phyloP scores from a whole-genome alignment of 2,329 filamentous ascomycete genomes.

The Calycina herbarum region DNA sequence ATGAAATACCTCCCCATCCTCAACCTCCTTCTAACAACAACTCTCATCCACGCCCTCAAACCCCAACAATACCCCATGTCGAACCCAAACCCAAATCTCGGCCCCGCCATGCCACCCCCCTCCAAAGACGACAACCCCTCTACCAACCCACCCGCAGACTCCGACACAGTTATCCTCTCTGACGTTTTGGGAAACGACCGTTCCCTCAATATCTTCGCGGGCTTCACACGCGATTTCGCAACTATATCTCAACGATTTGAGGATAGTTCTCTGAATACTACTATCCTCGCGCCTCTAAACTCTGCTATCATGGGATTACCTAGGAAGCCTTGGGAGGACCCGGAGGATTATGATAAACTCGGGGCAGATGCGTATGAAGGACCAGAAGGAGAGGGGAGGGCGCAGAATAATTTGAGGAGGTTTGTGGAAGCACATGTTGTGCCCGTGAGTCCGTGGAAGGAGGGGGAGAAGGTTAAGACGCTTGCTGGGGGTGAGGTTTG shows the following conservation, averaged over 20 bases:
- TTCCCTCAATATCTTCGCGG: slow-evolving; percentile 80
- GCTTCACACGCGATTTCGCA: slow-evolving; percentile 74
- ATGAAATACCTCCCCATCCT: slow-evolving; percentile 22
- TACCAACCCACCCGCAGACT: slow-evolving; percentile 31
- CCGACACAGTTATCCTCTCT: slow-evolving; percentile 65
- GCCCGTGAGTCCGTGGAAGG: slow-evolving; percentile 71
- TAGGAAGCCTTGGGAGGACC: slow-evolving; percentile 83
- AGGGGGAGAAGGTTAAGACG: slow-evolving; percentile 65
- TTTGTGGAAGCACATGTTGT: slow-evolving; percentile 90
- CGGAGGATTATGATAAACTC: slow-evolving; percentile 66
- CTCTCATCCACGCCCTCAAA: slow-evolving; percentile 6
- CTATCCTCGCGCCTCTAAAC: slow-evolving; percentile 86
- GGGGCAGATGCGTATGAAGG: slow-evolving; percentile 77
- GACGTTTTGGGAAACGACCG: slow-evolving; percentile 82
- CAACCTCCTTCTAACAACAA: slow-evolving; percentile 21
- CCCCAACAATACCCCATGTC: slow-evolving; percentile 22
- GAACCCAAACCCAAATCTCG: slow-evolving; percentile 27
- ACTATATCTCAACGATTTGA: slow-evolving; percentile 68
- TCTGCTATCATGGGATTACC: slow-evolving; percentile 74
- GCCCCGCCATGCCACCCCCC: slow-evolving; percentile 30
- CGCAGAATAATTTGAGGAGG: slow-evolving; percentile 69
- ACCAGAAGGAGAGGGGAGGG: slow-evolving; percentile 70
- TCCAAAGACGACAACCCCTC: slow-evolving; percentile 16
- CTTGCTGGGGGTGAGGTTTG: slow-evolving; percentile 70
- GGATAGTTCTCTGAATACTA: slow-evolving; percentile 67